Base-by-base conservation (phyloP, 1,139 yeast genomes). In the Debaryomycetaceae sp. region DNA sequence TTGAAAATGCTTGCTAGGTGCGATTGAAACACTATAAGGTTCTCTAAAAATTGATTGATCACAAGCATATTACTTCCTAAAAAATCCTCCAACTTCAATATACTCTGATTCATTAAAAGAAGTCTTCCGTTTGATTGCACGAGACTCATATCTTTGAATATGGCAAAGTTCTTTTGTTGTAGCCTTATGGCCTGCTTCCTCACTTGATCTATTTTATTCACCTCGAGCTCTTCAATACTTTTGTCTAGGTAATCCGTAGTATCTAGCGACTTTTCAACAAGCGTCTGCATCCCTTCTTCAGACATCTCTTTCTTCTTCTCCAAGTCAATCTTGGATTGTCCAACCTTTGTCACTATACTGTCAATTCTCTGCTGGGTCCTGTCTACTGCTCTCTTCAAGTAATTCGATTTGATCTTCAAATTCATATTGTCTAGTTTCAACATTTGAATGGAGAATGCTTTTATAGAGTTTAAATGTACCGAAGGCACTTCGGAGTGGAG, bases 381-480 rank as follows among this genome's bases (percentile, higher is more conserved):
- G 1, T 47, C 49, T 17, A 48, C 50, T 31, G 65, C 54, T 33
- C 52, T 53, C 8, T 61, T 51, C 2, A 65, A 59, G 17, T 61
- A 63, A 34, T 54, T 65, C 24, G 52, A 50, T 49, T 55, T 63
- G 39, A 57, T 55, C 35, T 52, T 58, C 29, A 53, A 49, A 56
- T 58, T 68, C 42, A 57, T 44, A 1, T 67, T 52, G 38, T 71
- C 70, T 22, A 78, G 64, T 51, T 68, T 74, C 40, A 72, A 56
- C 38, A 78, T 57, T 57, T 76, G 79, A 11, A 72, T 59, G 0
- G 79, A 68, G 31, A 79, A 56, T 20, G 65, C 56, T 17, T 71
- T 69, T 1, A 75, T 62, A 0, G 79, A 58, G 13, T 44, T 38
- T 4, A 49, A 41, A 0, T 68, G 63, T 1, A 64, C 56, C 9